Base-by-base conservation (phyloP, 2,329 filamentous ascomycete genomes). In the Sclerotinia borealis region DNA sequence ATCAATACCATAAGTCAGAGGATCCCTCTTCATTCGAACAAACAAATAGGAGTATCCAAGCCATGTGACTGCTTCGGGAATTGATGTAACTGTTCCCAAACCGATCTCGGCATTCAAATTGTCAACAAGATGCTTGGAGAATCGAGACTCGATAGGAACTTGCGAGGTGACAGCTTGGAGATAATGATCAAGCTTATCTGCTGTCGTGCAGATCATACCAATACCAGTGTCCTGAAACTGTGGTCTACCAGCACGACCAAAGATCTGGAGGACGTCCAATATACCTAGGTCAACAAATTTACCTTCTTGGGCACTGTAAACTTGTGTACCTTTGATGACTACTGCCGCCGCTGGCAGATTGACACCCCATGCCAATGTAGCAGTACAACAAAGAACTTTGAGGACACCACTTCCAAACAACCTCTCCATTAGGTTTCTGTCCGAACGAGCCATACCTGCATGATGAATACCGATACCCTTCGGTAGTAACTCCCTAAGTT, bases 201-300 rank as follows among this genome's bases (percentile, higher is more conserved):
- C 89, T 0, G 92, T 96, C 0, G 96, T 99, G 72, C 92, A 96
- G 68, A 99, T 99, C 81, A 97, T 97, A 67, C 96, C 96, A 69
- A 98, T 96, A 80, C 95, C 95, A 41, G 90, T 95, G 72, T 98
- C 95, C 74, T 98, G 93, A 70, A 97, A 99, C 74, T 99, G 95
- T 47, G 96, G 95, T 75, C 95, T 90, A 80, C 95, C 95, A 65
- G 95, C 96, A 83, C 95, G 93, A 80, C 95, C 95, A 73, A 99
- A 99, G 65, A 99, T 99, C 75, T 99, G 95, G 62, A 99, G 81
- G 19, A 99, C 95, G 75, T 99, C 95, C 2, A 99, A 83, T 68
- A 99, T 99, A 3, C 95, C 93, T 6, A 99, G 82, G 73, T 99
- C 95, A 25, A 97, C 89, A 70, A 97, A 98, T 76, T 96, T 96